A percentile compares a stretch with the other conserved stretches of the same genome.
These are phyloP conservation scores for Mortierella sp. DNA, from an alignment of 371 early-diverging fungal species.

Conservation along the genomic window DNA sequence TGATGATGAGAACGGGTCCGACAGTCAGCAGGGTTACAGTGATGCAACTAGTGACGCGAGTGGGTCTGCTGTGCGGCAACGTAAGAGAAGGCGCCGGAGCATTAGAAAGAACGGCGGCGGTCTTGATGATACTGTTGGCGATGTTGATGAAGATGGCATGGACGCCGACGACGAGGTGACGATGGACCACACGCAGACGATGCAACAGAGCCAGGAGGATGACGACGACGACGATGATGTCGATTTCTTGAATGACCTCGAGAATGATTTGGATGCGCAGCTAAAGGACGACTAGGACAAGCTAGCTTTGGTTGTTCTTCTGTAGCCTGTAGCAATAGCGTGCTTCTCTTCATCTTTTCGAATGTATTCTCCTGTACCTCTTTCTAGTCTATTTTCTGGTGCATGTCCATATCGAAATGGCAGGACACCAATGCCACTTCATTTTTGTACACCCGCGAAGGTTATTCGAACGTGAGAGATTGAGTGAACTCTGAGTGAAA, in stretches of 20 bases:
- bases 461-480: no score
- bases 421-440: background rate
- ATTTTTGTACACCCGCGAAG: background rate
- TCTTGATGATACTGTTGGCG: background rate
- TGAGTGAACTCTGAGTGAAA: no score
- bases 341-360: background rate
- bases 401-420: no score
- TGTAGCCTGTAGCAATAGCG: background rate
- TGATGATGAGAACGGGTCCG: conserved; percentile 54
- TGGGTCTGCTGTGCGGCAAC: conserved; percentile 3
- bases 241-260: conserved; percentile 47
- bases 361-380: background rate
- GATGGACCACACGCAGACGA: conserved; percentile 27
- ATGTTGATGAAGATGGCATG: conserved; percentile 9
- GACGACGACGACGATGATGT: conserved; percentile 49
- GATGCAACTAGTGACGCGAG: conserved; percentile 24
- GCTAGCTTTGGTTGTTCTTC: background rate
- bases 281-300: conserved; percentile 38
- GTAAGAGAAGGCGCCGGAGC: conserved; percentile 23
- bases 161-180: conserved; percentile 45
- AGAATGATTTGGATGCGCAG: conserved; percentile 56
- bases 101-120: background rate
- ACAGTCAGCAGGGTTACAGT: conserved; percentile 28
- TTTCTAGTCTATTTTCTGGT: background rate
- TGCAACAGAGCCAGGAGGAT: background rate